Evolutionary conservation across 2,329 filamentous ascomycete species (phyloP), one percentile per base, ranked within the genome.

Genomic region (Colletotrichum somersetense): DNA sequence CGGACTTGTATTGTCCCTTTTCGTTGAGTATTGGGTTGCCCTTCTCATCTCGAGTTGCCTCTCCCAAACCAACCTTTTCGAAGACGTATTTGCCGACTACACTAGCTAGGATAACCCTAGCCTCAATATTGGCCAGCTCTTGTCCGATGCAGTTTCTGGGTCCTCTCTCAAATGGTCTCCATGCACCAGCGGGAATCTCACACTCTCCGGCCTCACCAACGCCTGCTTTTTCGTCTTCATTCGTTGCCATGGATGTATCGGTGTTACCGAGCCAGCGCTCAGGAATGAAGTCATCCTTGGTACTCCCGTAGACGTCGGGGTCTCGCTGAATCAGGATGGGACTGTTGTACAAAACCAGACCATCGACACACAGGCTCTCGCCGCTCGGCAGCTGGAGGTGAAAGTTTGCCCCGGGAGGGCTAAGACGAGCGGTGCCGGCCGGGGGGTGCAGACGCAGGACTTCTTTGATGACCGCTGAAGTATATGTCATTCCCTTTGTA

Each of bases 91-190:
- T 67, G 30, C 74, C 62, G 23, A 74, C 74, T 1, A 72, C 73
- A 26, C 67, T 68, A 33, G 75, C 85, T 42, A 90, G 76, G 14
- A 87, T 84, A 18, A 87, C 80, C 71, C 84, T 85, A 16, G 86
- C 76, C 78, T 90, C 88, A n/a, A 88, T 80, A 77, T 85, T 85
- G 1, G 85, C 88, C 42, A 90, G 79, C 73, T 87, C 85, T 77
- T 89, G 87, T 1, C 88, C 88, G 40, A 90, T 84, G 74, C 88
- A 90, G 59, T 83, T 86, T 16, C 88, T 77, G 3, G 84, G 83
- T 0, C 88, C 88, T 66, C 85, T 81, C 75, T 87, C 85, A 74
- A 90, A 90, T 0, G 87, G 83, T 12, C 88, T 80, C 82, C 83
- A 90, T 0, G 87, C 85, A 66, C 84, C 82, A 53, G 73, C 75